Evolutionary conservation across 2,329 filamentous ascomycete genomes (phyloP), one percentile per base, ranked within the genome.

Genomic region (Corniculantispora saksenae): DNA sequence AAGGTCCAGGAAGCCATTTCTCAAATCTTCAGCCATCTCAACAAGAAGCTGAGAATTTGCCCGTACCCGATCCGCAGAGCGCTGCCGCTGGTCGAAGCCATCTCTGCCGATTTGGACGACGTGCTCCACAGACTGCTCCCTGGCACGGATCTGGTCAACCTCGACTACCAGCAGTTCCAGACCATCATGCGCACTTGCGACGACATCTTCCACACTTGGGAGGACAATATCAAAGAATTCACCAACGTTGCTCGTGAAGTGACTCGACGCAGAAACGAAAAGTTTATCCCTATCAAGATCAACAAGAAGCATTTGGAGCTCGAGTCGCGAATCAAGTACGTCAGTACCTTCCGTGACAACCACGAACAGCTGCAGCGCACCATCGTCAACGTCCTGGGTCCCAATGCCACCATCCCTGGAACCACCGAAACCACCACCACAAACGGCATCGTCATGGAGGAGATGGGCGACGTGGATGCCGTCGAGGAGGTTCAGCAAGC

Each of bases 251-350:
- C 95, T 40, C 92, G 95, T 79, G 96, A 99, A 73, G 93, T 97
- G 8, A 97, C 93, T 3, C 88, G 94, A 69, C 91, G 94, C 71
- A 88, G 95, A 70, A 96, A 97, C 73, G 96, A 98, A 77, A 97
- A 97, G 76, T 99, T 99, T 77, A 97, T 99, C 69, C 94, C 94
- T 5, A 98, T 99, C 82, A 98, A 98, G 81, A 94, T 99, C 76
- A 87, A 84, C 69, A 91, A 93, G 67, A 91, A 92, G 71, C 95
- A 99, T 75, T 89, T 88, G 47, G 91, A 94, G 76, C 91, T 95
- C 29, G 93, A 98, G 77, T 90, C 95, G 68, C 89, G 95, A 51
- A 84, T 99, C 70, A 93, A 92, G 73, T 99, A 99, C 76, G 93
- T 99, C 69, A 88, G 89, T 72, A 97, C 92, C 23, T 99, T 99